These are phyloP conservation scores for Galerina marginata DNA, from an alignment of 768 basidiomycete species.

Conservation along the genomic window DNA sequence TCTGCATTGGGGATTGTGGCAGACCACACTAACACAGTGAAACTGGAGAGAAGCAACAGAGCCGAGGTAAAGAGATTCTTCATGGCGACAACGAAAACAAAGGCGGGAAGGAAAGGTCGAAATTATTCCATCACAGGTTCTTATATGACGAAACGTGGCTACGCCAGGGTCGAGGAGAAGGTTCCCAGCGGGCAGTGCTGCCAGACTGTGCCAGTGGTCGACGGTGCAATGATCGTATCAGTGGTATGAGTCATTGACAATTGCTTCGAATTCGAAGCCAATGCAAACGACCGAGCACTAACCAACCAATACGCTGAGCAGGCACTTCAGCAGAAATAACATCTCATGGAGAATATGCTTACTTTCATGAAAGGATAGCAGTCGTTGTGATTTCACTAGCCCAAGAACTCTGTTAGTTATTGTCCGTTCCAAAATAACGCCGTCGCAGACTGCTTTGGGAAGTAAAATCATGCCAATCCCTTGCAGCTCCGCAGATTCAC, in stretches of 20 bases:
- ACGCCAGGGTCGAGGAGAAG: neutral
- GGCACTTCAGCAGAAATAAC: too few relatives aligned
- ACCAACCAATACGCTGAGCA: too few relatives aligned
- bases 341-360: too few relatives aligned
- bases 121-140: neutral
- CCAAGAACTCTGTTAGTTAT: neutral
- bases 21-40: constrained; percentile 12
- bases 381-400: neutral
- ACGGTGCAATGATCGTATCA: neutral
- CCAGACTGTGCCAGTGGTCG: neutral
- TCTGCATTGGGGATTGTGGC: constrained; percentile 32
- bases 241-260: too few relatives aligned
- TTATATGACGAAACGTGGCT: neutral
- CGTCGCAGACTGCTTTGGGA: constrained; percentile 3
- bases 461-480: neutral
- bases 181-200: neutral
- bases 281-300: too few relatives aligned
- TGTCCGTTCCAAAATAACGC: neutral
- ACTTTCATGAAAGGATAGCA: too few relatives aligned
- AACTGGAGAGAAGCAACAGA: constrained; percentile 13
- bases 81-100: neutral
- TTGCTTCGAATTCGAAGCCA: neutral
- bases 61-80: constrained; percentile 2
- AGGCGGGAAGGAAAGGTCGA: neutral
- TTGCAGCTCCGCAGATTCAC: neutral